A percentile compares a stretch with the other conserved stretches of the same genome.
phyloP scores from a whole-genome alignment of 257 asterid species.

The Linaria vulgaris region DNA sequence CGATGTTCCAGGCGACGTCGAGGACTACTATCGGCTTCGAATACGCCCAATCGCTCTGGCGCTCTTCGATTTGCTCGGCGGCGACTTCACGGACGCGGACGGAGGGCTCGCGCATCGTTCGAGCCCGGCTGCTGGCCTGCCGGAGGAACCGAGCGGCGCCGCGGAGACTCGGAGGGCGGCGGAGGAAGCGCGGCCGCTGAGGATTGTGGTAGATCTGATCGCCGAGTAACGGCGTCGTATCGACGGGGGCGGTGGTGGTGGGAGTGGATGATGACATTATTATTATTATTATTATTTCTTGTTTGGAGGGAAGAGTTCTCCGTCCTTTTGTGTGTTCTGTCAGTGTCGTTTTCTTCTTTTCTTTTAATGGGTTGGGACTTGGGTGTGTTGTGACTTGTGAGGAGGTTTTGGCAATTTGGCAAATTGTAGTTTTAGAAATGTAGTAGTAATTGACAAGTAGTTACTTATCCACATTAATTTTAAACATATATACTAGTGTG shows the following conservation, averaged over 20 bases:
- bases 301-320: too few species aligned
- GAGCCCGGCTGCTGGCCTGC: constrained; percentile 49
- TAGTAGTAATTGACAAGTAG: too few species aligned
- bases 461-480: too few species aligned
- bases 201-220: constrained; percentile 42
- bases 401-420: too few species aligned
- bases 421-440: too few species aligned
- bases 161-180: constrained; percentile 61
- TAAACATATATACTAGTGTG: too few species aligned
- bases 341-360: too few species aligned
- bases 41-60: constrained; percentile 93
- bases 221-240: constrained; percentile 55
- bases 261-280: constrained; percentile 28
- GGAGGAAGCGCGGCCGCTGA: constrained; percentile 47
- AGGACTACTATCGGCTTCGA: constrained; percentile 78
- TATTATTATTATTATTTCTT: too few species aligned
- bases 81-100: constrained; percentile 56
- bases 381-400: too few species aligned
- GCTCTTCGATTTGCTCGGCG: constrained; percentile 63
- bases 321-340: too few species aligned
- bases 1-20: constrained; percentile 80
- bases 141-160: constrained; percentile 55
- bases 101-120: constrained; percentile 58
- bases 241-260: constrained; percentile 25
- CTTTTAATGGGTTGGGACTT: too few species aligned